Percentiles rank a stretch among this genome's conserved stretches.
Evolutionary conservation across 306 rosid genomes (phyloP).

Genomic region (Gleditsia sinensis): DNA sequence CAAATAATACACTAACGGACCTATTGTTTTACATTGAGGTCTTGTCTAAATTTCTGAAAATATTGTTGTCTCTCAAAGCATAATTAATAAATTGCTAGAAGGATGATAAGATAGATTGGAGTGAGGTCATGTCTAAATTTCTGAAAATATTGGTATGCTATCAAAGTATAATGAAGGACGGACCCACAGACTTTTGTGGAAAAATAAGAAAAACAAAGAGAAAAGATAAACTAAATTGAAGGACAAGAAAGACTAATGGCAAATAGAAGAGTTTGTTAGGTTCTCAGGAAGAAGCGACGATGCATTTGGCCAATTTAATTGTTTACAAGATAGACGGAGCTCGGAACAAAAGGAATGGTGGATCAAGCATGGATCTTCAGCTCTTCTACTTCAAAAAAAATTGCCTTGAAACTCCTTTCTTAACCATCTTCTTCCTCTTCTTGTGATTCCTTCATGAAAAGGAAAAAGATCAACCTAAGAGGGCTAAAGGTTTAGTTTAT

Average conservation of each 20-base stretch:
- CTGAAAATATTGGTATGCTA: no score
- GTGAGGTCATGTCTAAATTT: no score
- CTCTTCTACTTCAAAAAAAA: not conserved
- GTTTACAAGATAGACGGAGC: not conserved
- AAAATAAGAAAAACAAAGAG: no score
- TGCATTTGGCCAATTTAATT: not conserved
- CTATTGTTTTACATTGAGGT: conserved; percentile 13
- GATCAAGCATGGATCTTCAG: not conserved
- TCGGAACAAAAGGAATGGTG: not conserved
- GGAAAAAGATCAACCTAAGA: not conserved
- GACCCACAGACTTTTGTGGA: no score
- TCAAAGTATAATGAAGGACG: no score
- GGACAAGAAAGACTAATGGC: not conserved
- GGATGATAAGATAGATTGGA: conserved; percentile 4
- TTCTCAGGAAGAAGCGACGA: not conserved
- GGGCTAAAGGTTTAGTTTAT: not conserved
- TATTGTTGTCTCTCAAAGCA: conserved; percentile 24
- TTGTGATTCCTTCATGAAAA: not conserved
- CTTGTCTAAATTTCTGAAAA: not conserved
- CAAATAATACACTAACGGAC: not conserved
- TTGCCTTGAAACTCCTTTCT: not conserved
- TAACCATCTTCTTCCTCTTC: not conserved
- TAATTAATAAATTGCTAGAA: conserved; percentile 5
- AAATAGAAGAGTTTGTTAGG: not conserved
- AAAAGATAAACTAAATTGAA: no score